Evolutionary conservation across 225 moss, liverwort and hornwort species (phyloP), one percentile per base, ranked within the genome.

Genomic region (Polytrichum formosum): DNA sequence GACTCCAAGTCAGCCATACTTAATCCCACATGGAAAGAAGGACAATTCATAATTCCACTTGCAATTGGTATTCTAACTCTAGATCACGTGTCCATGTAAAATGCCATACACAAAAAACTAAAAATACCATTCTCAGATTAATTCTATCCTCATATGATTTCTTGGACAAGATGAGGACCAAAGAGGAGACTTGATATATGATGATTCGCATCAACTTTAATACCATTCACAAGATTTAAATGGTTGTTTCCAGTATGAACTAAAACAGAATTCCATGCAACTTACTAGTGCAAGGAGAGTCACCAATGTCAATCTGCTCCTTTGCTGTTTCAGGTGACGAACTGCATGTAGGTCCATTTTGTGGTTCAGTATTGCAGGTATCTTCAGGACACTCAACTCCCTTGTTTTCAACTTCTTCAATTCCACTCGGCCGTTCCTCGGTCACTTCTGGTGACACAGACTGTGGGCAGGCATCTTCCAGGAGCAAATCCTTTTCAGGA

Each of bases 401-500:
- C 26, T 26, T 61, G 5, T n/a, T 61, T 21, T 28, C 65, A 7
- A 46, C 46, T 46, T 46, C 46, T 46, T 46, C 46, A 60, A 58
- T 56, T 53, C 64, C 70, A 8, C 25, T 31, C 2, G 23, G 35
- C n/a, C 66, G 26, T 55, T 70, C 69, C 33, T 55, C 5, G 7
- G 29, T 29, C 21, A 46, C 65, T 1, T 18, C 46, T 27, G 55
- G 35, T 35, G 55, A 63, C 19, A 20, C 23, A 17, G 61, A 46
- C 67, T 71, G 63, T 17, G 1, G 8, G 61, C 21, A 13, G 63
- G 26, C 25, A 31, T 17, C 30, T 59, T 68, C 75, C 18, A 37
- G 31, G 18, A 56, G 5, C 74, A 69, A 65, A 22, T 80, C 59
- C 5, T 60, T 66, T 55, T 76, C 59, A 55, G 55, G 35, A 46